Base-by-base conservation (phyloP, 1,284 basidiomycete genomes). In the Acaromyces ingoldii region DNA sequence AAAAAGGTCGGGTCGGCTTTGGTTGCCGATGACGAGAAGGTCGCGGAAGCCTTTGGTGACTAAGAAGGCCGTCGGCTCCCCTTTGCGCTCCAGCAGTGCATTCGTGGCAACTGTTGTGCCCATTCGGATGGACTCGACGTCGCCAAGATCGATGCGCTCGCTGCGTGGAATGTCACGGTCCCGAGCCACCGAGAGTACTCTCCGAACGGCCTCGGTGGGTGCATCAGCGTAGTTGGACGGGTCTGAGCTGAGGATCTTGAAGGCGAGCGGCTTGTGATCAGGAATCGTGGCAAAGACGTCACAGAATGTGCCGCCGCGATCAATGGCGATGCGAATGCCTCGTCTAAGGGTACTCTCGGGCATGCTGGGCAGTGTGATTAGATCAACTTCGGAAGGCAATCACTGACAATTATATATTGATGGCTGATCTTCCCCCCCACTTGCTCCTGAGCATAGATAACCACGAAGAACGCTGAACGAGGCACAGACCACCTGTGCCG, bases 101-200 rank as follows among this genome's bases (percentile, higher is more conserved):
- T 97, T 98, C 13, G 93, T 98, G 0, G 90, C 93, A 1, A 97
- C 91, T 0, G 93, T 98, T 0, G 93, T 97, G 0, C 88, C 91
- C 2, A 96, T 80, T 15, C 91, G 83, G 58, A 95, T 91, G 72
- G 89, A 91, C 65, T 93, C 91, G 54, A 96, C 89, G 77, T 90
- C 89, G 59, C 85, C 81, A 0, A 88, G 89, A 13, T 85, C 82
- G 17, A 92, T 81, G 44, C 84, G 81, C 26, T 78, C 70, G 4
- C 83, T 85, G 57, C 88, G 80, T 0, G 84, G 81, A 42, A 89
- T 85, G 53, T 77, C 79, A 53, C 82, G 74, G 0, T 85, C 84
- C 0, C 85, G 86, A 0, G 88, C 83, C 21, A 80, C 81, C 77
- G 95, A 89, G 2, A 97, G 78, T 1, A 96, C 83, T n/a, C 93